Conservation (phyloP, 1,284 basidiomycete species). For the Ceratobasidium papillatum region DNA sequence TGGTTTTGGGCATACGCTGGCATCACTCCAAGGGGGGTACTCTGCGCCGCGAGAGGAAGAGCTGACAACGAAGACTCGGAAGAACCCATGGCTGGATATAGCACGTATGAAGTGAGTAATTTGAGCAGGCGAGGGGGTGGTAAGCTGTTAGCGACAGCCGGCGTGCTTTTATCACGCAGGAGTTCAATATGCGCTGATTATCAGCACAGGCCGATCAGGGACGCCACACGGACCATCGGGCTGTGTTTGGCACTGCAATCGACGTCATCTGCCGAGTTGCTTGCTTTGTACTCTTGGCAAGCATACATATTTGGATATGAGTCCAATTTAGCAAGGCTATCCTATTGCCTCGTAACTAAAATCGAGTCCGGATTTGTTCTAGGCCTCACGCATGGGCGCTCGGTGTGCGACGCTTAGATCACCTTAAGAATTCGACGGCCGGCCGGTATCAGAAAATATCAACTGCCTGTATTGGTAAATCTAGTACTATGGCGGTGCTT, state of each 20-base stretch:
- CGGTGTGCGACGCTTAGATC: background rate
- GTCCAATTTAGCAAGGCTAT: background rate
- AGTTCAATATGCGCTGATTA: background rate
- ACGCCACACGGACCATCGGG: background rate
- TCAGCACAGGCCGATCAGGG: background rate
- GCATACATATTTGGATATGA: background rate
- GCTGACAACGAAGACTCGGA: slow-evolving; percentile 5
- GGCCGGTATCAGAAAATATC: background rate
- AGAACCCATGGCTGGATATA: slow-evolving; percentile 16
- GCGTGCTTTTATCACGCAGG: background rate
- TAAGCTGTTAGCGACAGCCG: background rate
- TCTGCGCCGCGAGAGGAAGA: slow-evolving; percentile 31
- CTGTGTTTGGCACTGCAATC: background rate
- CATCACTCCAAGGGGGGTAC: slow-evolving; percentile 23
- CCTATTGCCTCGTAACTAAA: background rate
- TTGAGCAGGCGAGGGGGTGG: background rate
- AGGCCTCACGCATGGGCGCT: background rate
- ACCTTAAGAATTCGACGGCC: background rate
- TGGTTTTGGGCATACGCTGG: slow-evolving; percentile 26
- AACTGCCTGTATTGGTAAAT: no score
- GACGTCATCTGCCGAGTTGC: background rate
- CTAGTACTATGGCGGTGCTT: no score
- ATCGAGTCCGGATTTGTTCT: background rate
- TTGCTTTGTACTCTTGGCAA: no score
- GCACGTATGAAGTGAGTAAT: background rate